These are phyloP conservation scores for Mrakia gelida DNA, from an alignment of 768 basidiomycete species.

Conservation along the genomic window DNA sequence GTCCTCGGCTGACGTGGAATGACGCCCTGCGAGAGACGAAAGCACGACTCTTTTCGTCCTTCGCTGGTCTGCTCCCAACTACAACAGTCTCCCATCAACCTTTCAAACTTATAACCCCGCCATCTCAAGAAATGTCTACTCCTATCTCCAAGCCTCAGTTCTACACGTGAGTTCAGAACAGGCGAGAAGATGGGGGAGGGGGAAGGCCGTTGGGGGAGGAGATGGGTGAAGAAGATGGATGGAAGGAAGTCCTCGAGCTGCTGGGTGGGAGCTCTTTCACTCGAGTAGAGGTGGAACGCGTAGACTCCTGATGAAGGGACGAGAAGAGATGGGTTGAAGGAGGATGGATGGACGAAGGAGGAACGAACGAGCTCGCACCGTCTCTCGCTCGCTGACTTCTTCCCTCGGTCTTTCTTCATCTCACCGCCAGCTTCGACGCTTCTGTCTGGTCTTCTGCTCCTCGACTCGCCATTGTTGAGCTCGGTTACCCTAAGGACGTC, in stretches of 20 bases:
- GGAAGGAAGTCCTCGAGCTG: neutral
- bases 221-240: neutral
- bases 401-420: neutral
- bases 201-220: neutral
- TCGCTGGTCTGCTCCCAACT: too few relatives aligned
- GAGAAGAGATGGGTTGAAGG: too few relatives aligned
- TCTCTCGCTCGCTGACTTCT: neutral
- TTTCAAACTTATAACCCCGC: neutral
- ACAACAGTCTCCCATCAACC: neutral
- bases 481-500: constrained; percentile 18
- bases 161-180: constrained; percentile 5
- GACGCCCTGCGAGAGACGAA: too few relatives aligned
- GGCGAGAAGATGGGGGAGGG: neutral
- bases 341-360: neutral
- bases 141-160: constrained; percentile 8
- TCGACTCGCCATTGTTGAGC: constrained; percentile 30
- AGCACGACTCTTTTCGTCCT: too few relatives aligned
- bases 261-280: neutral
- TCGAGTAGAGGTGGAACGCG: too few relatives aligned
- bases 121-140: neutral
- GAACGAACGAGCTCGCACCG: neutral
- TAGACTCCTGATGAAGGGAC: too few relatives aligned
- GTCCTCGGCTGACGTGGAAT: too few relatives aligned
- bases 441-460: constrained; percentile 27
- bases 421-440: constrained; percentile 20